Conservation (phyloP, 805 yeast genomes). For the Wilhelminamyces savonicus region DNA sequence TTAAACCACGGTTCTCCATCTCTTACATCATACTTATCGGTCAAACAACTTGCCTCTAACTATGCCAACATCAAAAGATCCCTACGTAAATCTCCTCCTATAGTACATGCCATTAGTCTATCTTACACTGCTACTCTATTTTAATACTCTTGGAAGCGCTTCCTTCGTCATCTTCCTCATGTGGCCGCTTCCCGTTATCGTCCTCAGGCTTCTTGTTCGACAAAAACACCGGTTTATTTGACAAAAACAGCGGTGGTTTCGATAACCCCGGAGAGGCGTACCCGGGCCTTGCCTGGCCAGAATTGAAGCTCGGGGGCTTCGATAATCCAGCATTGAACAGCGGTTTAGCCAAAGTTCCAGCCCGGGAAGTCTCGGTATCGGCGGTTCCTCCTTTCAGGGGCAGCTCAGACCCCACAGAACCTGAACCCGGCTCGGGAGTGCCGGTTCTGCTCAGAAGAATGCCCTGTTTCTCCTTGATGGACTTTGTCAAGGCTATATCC, state of each 20-base stretch:
- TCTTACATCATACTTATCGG: neutral
- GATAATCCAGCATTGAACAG: constrained; percentile 13
- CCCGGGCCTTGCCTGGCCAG: too few species aligned
- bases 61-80: neutral
- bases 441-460: too few species aligned
- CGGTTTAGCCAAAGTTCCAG: too few species aligned
- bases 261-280: too few species aligned
- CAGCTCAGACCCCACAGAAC: too few species aligned
- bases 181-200: constrained; percentile 3
- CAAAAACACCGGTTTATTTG: constrained; percentile 22
- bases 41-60: neutral
- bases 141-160: constrained; percentile 4
- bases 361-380: too few species aligned
- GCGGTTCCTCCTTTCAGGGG: too few species aligned
- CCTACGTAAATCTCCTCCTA: neutral
- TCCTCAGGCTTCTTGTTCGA: neutral
- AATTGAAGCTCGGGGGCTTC: constrained; percentile 21
- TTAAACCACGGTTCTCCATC: neutral
- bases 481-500: constrained; percentile 76
- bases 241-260: constrained; percentile 32
- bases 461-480: constrained; percentile 46
- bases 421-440: too few species aligned
- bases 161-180: constrained; percentile 2
- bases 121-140: constrained; percentile 2
- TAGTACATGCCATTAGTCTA: neutral